phyloP scores from a whole-genome alignment of 306 rosid species.

The Cucurbita pepo region DNA sequence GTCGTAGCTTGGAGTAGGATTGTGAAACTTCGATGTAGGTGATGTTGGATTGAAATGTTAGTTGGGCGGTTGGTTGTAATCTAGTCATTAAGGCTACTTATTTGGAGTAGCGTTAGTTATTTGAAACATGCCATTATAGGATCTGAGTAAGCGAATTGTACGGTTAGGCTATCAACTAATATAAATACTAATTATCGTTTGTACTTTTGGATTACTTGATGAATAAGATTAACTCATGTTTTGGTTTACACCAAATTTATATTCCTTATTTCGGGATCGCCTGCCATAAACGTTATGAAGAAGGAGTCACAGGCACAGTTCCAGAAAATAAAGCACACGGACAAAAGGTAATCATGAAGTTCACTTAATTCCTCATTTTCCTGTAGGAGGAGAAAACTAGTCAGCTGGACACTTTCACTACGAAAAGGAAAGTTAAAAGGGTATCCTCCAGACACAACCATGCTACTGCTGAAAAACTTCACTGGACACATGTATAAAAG shows the following conservation, averaged over 20 bases:
- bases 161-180: too few relatives aligned
- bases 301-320: not conserved
- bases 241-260: not conserved
- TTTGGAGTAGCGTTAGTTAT: too few relatives aligned
- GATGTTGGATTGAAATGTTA: too few relatives aligned
- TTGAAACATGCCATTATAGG: too few relatives aligned
- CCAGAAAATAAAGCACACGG: not conserved
- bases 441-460: not conserved
- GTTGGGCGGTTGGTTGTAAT: too few relatives aligned
- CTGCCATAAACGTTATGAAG: not conserved
- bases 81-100: too few relatives aligned
- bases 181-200: too few relatives aligned
- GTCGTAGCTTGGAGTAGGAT: too few relatives aligned
- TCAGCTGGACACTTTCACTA: not conserved
- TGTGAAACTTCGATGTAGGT: too few relatives aligned
- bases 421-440: not conserved
- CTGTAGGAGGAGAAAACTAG: not conserved
- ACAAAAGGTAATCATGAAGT: not conserved
- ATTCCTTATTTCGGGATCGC: not conserved
- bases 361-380: not conserved
- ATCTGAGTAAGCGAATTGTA: too few relatives aligned
- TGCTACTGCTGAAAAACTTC: not conserved
- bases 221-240: not conserved
- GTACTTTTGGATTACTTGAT: too few relatives aligned
- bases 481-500: not conserved